A percentile compares a stretch with the other conserved stretches of the same genome.
Evolutionary conservation across 371 early-diverging fungal genomes (phyloP).

Genomic region (Mucor indicus): DNA sequence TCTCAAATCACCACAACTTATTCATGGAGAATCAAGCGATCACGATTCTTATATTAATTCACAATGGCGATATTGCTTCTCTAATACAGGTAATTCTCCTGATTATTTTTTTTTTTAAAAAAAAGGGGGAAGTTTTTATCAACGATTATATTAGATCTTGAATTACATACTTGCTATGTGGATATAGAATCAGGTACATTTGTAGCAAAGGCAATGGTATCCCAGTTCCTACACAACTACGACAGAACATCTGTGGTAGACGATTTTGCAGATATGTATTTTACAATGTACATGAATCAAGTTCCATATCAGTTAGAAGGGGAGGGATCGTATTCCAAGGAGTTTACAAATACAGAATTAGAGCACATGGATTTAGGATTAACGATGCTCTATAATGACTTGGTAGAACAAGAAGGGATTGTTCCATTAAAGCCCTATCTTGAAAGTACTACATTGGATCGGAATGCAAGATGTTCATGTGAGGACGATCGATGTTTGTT

Average conservation of each 20-base stretch:
- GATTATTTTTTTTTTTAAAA: too few species aligned
- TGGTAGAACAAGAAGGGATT: conserved; percentile 8
- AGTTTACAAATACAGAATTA: conserved; percentile 1
- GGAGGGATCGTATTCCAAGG: not conserved
- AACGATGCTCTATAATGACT: conserved; percentile 33
- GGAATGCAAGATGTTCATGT: conserved; percentile 41
- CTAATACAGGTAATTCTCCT: conserved; percentile 55
- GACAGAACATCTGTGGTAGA: conserved; percentile 50
- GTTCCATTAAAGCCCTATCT: conserved; percentile 5
- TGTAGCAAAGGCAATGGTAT: conserved; percentile 49
- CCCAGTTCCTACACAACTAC: conserved; percentile 48
- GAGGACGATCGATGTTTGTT: conserved; percentile 57
- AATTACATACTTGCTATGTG: conserved; percentile 57
- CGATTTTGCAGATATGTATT: conserved; percentile 60
- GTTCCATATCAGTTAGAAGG: conserved; percentile 56
- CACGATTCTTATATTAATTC: conserved; percentile 49
- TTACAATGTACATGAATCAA: conserved; percentile 56
- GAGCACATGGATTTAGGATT: conserved; percentile 24
- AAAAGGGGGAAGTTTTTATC: too few species aligned
- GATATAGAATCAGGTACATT: conserved; percentile 56
- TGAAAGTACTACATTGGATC: conserved; percentile 5
- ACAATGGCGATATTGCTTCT: conserved; percentile 68
- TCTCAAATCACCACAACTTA: conserved; percentile 49
- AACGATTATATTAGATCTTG: conserved; percentile 38
- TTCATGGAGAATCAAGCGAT: conserved; percentile 53